Evolutionary conservation across 2,329 filamentous ascomycete species (phyloP).

Genomic region (Graphium sp.): DNA sequence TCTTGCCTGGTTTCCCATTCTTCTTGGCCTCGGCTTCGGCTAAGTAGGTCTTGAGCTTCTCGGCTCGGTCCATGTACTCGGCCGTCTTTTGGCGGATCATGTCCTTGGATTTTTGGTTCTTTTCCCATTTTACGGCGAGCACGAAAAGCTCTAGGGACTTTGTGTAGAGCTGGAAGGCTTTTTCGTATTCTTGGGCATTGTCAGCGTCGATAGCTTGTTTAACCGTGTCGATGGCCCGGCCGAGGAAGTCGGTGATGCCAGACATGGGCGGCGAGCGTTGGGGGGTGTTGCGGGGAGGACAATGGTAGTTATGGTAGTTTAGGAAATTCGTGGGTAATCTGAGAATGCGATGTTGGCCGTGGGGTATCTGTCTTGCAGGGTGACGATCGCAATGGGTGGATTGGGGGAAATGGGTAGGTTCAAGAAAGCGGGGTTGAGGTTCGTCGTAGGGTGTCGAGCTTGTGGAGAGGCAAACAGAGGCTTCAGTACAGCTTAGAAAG

Average conservation of each 20-base stretch:
- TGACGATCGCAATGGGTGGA: constrained; percentile 19
- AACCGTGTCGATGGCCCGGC: constrained; percentile 88
- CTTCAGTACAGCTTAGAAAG: too few species aligned
- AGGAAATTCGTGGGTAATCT: constrained; percentile 21
- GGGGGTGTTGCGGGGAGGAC: too few species aligned
- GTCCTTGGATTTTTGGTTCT: constrained; percentile 92
- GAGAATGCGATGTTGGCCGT: too few species aligned
- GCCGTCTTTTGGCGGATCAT: constrained; percentile 91
- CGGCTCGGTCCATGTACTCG: constrained; percentile 97
- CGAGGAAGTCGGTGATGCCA: constrained; percentile 67
- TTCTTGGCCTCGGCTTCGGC: constrained; percentile 57
- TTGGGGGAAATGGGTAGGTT: too few species aligned
- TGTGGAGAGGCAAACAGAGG: too few species aligned
- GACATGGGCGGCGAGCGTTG: too few species aligned
- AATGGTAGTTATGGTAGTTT: constrained; percentile 26
- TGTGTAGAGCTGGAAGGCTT: constrained; percentile 94
- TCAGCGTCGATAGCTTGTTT: constrained; percentile 96
- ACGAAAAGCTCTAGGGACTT: constrained; percentile 94
- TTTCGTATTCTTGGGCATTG: constrained; percentile 90
- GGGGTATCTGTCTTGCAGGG: too few species aligned
- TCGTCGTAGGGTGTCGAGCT: too few species aligned
- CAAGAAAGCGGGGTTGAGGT: too few species aligned
- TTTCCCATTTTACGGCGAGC: constrained; percentile 98
- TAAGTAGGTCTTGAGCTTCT: constrained; percentile 91
- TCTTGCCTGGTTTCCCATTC: constrained; percentile 48